Percentiles rank a stretch among this genome's conserved stretches.
phyloP scores from a whole-genome alignment of 805 yeast species.

The Cyberlindnera japonica region DNA sequence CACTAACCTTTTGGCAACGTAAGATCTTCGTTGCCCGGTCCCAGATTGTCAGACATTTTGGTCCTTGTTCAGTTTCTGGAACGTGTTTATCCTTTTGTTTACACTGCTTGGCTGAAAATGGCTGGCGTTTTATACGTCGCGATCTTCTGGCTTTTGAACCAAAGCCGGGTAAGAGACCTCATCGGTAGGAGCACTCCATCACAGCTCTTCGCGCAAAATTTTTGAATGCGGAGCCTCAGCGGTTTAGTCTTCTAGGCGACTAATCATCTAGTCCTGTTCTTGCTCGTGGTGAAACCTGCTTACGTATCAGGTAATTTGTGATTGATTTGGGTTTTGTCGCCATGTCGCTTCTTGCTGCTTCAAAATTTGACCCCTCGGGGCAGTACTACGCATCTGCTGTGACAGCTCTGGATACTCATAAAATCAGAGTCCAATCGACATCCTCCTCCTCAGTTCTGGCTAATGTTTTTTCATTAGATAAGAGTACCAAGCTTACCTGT shows the following conservation, averaged over 20 bases:
- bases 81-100: conserved; percentile 6
- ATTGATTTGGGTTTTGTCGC: too few relatives aligned
- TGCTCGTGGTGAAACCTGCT: too few relatives aligned
- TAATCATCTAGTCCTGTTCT: too few relatives aligned
- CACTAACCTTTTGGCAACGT: conserved; percentile 41
- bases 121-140: too few relatives aligned
- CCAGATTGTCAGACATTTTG: conserved; percentile 23
- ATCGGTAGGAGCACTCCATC: conserved; percentile 10
- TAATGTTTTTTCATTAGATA: conserved; percentile 50
- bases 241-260: too few relatives aligned
- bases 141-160: too few relatives aligned
- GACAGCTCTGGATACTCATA: conserved; percentile 68
- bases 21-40: conserved; percentile 34
- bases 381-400: conserved; percentile 59
- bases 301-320: too few relatives aligned
- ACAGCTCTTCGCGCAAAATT: conserved; percentile 7
- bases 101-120: not conserved
- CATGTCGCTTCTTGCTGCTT: conserved; percentile 18
- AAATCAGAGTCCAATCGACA: conserved; percentile 59
- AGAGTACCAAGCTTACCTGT: conserved; percentile 45
- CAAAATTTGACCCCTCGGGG: conserved; percentile 57
- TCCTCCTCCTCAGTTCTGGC: conserved; percentile 37
- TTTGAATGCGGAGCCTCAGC: not conserved
- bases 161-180: conserved; percentile 18
- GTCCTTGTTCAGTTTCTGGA: not conserved